Evolutionary conservation across 2,329 filamentous ascomycete species (phyloP).

Genomic region (Hortaea sp.): DNA sequence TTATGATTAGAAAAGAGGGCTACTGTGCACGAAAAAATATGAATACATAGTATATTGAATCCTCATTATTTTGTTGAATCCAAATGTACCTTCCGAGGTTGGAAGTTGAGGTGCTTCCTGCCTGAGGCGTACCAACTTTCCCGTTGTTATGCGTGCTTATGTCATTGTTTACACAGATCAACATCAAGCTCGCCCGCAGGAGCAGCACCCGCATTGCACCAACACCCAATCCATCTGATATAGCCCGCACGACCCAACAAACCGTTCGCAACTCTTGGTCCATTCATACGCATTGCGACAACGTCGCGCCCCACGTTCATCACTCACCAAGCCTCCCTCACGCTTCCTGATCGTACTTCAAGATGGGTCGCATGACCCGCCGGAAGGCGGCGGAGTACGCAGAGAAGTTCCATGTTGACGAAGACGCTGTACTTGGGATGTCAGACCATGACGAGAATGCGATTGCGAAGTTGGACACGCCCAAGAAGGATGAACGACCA

Average conservation of each 20-base stretch:
- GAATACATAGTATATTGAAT: too few relatives aligned
- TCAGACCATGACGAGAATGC: constrained; percentile 27
- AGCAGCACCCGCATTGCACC: neutral
- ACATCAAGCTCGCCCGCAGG: neutral
- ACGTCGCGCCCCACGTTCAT: too few relatives aligned
- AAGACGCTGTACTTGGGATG: constrained; percentile 22
- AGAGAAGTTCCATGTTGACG: constrained; percentile 27
- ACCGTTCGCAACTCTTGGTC: too few relatives aligned
- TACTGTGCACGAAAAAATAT: too few relatives aligned
- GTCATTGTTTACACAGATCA: neutral
- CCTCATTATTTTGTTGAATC: too few relatives aligned
- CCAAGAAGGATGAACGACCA: constrained; percentile 19
- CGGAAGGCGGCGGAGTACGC: constrained; percentile 31
- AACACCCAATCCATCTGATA: too few relatives aligned
- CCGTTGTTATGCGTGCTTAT: neutral
- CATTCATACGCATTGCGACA: too few relatives aligned
- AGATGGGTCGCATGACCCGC: constrained; percentile 31
- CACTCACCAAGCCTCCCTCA: neutral
- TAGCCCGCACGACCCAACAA: too few relatives aligned
- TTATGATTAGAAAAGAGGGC: too few relatives aligned
- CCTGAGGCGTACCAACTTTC: too few relatives aligned
- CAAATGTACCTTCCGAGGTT: too few relatives aligned
- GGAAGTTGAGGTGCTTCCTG: too few relatives aligned
- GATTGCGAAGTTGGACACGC: constrained; percentile 17
- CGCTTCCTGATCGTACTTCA: neutral